Percentiles rank a stretch among this genome's conserved stretches.
Conservation (phyloP, 257 asterid species). For the Eucommia ulmoides region DNA sequence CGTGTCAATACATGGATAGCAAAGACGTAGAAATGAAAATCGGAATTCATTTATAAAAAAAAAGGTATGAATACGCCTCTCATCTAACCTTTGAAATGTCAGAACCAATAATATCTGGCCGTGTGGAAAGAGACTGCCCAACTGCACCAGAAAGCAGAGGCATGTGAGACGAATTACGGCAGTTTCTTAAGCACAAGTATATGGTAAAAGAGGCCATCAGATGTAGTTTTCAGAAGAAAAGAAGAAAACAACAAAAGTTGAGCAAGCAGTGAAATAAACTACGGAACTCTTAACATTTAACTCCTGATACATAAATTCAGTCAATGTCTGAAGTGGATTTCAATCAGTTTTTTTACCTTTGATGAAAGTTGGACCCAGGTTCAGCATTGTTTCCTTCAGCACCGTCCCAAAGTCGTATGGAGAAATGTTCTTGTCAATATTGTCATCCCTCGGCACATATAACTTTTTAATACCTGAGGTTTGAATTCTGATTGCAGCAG, state of each 20-base stretch:
- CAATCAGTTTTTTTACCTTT: conserved; percentile 46
- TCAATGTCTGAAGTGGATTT: too few relatives aligned
- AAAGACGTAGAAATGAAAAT: too few relatives aligned
- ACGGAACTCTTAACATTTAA: too few relatives aligned
- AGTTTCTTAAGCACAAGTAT: too few relatives aligned
- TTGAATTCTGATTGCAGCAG: conserved; percentile 62
- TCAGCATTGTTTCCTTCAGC: conserved; percentile 77
- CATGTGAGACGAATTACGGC: too few relatives aligned
- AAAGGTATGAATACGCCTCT: too few relatives aligned
- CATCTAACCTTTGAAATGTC: conserved; percentile 67
- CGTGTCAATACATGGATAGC: too few relatives aligned
- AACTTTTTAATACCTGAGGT: conserved; percentile 28
- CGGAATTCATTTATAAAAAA: too few relatives aligned
- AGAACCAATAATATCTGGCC: conserved; percentile 85
- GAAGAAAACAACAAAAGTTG: conserved; percentile 1
- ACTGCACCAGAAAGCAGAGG: conserved; percentile 39
- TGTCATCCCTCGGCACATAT: conserved; percentile 23
- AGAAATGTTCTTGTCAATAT: conserved; percentile 31
- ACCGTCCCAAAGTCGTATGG: conserved; percentile 55
- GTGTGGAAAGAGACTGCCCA: conserved; percentile 95
- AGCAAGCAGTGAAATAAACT: conserved; percentile 1
- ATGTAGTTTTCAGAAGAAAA: neutral
- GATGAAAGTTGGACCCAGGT: conserved; percentile 91
- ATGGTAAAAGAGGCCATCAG: neutral
- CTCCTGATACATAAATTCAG: too few relatives aligned